Conservation (phyloP, 176 grass and related monocot genomes). For the Bolboschoenus planiculmis region DNA sequence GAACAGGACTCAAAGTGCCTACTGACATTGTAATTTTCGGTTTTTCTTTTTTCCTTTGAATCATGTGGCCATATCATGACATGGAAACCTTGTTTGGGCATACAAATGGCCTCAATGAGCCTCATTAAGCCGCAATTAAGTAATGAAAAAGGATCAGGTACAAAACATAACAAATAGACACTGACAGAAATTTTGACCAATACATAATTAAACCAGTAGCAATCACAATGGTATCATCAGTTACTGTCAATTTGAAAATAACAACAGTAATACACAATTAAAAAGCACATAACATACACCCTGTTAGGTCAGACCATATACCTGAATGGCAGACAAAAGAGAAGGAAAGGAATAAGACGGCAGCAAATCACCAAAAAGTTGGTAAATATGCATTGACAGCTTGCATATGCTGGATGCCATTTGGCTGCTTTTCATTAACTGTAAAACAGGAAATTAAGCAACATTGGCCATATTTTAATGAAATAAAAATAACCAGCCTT, state of each 20-base stretch:
- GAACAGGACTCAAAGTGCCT: background rate
- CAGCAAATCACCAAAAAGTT: constrained; percentile 31
- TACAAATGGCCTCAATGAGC: background rate
- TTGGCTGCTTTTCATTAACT: constrained; percentile 34
- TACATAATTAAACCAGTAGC: background rate
- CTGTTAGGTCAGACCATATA: constrained; percentile 13
- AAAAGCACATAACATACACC: background rate
- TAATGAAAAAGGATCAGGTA: background rate
- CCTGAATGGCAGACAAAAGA: constrained; percentile 29
- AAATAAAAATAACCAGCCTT: background rate
- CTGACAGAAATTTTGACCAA: background rate
- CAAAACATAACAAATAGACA: background rate
- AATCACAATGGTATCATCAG: background rate
- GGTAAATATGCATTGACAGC: constrained; percentile 21
- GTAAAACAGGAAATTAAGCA: background rate
- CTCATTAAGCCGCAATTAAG: background rate
- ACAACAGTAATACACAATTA: background rate
- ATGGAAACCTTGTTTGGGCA: background rate
- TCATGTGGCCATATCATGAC: background rate
- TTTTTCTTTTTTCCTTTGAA: background rate
- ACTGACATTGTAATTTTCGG: background rate
- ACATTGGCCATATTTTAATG: background rate
- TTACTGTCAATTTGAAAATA: background rate
- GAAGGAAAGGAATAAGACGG: constrained; percentile 34
- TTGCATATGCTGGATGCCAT: constrained; percentile 31